Evolutionary conservation across 441 rosid genomes (phyloP), one percentile per base, ranked within the genome.

Genomic region (Mallotus japonicus): DNA sequence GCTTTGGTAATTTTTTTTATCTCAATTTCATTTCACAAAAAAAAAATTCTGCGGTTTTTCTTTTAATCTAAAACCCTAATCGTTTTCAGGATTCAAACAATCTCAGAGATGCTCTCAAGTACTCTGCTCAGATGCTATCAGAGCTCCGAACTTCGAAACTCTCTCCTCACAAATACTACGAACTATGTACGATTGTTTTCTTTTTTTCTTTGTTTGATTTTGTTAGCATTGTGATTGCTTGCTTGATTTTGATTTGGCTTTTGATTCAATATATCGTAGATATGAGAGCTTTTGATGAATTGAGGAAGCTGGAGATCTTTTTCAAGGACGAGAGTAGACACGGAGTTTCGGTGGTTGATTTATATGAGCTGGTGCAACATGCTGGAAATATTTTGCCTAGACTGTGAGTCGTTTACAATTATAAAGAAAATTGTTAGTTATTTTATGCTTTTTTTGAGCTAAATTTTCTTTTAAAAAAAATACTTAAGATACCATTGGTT

Each of bases 311-410:
- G 75, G 98, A 92, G 82, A 78, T 91, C 70, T 95, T 91, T 85
- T 95, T 92, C 79, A 88, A 85, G 85, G 98, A 92, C 74, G 96
- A 95, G 83, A 80, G 91, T 19, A 84, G 93, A 71, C 98, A 96
- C 67, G 96, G 93, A 42, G 93, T 97, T 77, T 88, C 99, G 1
- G 85, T 93, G 57, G 89, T 90, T 62, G 99, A 95, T 85, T 88
- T 95, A 58, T 95, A 95, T 78, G 99, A 95, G 80, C 94, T 92
- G 3, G 99, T 95, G 60, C 99, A 95, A 80, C 98, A 95, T 73
- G 98, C 99, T n/a, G 99, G 99, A 62, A 95, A 95, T 88, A 85
- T 93, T 75, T 81, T 95, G 84, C 99, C 99, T 65, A 88, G 99
- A 81, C 69, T 89, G 99, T 95, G 75, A 90, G 97, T n/a, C n/a